Percentiles rank a stretch among this genome's conserved stretches.
Conservation (phyloP, 108 stramenopile species). For the Stephanodiscus triporus region DNA sequence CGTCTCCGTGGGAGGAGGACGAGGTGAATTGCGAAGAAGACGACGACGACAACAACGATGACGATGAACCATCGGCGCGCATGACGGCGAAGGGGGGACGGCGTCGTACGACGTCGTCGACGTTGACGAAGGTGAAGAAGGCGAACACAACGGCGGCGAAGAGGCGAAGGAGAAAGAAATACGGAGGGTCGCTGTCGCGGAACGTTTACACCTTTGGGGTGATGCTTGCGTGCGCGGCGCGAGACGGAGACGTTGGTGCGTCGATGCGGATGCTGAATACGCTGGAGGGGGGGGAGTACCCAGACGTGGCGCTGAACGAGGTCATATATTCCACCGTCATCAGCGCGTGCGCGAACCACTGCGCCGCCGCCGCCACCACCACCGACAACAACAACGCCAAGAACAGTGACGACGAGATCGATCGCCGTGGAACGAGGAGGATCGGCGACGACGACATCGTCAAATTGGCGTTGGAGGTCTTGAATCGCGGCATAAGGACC, state of each 20-base stretch:
- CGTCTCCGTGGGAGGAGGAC: slow-evolving; percentile 7
- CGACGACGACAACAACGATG: not conserved
- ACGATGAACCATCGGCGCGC: not conserved
- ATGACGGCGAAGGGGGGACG: not conserved
- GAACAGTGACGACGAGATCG: not conserved
- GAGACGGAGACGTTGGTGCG: slow-evolving; percentile 55
- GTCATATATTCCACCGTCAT: slow-evolving; percentile 82
- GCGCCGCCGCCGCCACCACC: slow-evolving; percentile 9
- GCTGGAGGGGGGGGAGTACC: slow-evolving; percentile 43
- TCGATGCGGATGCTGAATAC: slow-evolving; percentile 52
- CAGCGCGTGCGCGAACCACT: slow-evolving; percentile 63
- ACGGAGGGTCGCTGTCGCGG: slow-evolving; percentile 41
- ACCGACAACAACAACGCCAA: not conserved
- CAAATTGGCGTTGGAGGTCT: slow-evolving; percentile 61
- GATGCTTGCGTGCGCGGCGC: slow-evolving; percentile 69
- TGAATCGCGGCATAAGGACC: slow-evolving; percentile 25
- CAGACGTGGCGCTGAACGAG: slow-evolving; percentile 61
- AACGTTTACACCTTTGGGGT: slow-evolving; percentile 84
- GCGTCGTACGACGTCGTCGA: not conserved
- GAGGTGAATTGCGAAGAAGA: not conserved
- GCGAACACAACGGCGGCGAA: not conserved
- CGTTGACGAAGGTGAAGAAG: too few species aligned
- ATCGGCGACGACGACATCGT: slow-evolving; percentile 14
- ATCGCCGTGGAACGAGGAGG: not conserved
- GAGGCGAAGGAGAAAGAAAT: slow-evolving; percentile 4